Evolutionary conservation across 1,284 basidiomycete genomes (phyloP), one percentile per base, ranked within the genome.

Genomic region (Cystobasidium sp.): DNA sequence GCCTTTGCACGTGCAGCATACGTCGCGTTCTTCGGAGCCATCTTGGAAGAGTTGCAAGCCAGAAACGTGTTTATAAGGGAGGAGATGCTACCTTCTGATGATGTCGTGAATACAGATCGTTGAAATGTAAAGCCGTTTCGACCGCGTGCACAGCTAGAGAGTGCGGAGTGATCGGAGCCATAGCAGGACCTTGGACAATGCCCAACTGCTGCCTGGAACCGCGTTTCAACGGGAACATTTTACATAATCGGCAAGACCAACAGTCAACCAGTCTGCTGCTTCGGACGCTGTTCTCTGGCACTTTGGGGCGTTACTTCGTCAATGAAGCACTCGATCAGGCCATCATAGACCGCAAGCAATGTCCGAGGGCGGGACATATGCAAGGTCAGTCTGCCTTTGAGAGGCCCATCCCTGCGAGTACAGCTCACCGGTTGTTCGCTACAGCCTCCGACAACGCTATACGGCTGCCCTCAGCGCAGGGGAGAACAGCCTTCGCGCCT

Each of bases 301-400:
- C 31, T 5, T 31, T 31, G 31, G 31, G 31, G 31, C 31, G 31
- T 31, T 31, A 31, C 20, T 24, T 44, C 16, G 61, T 51, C 61
- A 47, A 37, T 51, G 37, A 39, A 39, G 37, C 56, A 18, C 31
- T 63, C 61, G 64, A 47, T 66, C 64, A 66, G 68, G 47, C 68
- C 43, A 69, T 20, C 14, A 16, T 10, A 47, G 56, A 31, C 20
- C 52, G 22, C 46, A 46, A 51, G 52, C 43, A 43, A 73, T 73
- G 70, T 41, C 56, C 44, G 70, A 73, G 44, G 70, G 70, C 18
- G 70, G 70, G 49, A 64, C 70, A 24, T 73, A 73, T 66, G 47
- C 70, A 31, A 43, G 70, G 70, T 73, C 20, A 46, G 62, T 31
- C 37, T 39, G 5, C 31, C 31, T 2, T 31, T 31, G 31, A 31